A percentile compares a stretch with the other conserved stretches of the same genome.
These are phyloP conservation scores for Zymoseptoria ardabiliae DNA, from an alignment of 2,329 filamentous ascomycete species.

Conservation along the genomic window DNA sequence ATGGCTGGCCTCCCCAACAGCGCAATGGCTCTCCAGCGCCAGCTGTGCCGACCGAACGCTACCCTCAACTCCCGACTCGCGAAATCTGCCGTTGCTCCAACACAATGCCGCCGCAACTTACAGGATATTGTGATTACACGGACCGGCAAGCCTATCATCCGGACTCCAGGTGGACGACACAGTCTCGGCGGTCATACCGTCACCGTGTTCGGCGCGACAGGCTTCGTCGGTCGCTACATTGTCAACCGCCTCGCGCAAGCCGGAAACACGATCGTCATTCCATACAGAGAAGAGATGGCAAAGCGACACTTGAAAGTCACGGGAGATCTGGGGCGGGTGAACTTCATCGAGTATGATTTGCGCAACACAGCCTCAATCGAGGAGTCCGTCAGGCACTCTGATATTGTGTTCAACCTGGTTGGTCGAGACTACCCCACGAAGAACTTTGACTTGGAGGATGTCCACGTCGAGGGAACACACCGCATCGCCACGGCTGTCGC, in stretches of 20 bases:
- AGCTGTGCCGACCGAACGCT: constrained; percentile 26
- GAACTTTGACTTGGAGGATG: constrained; percentile 91
- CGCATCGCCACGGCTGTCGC: constrained; percentile 89
- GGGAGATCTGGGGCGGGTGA: constrained; percentile 85
- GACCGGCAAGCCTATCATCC: constrained; percentile 91
- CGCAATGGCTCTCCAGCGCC: constrained; percentile 29
- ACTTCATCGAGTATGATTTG: constrained; percentile 91
- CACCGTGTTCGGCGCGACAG: constrained; percentile 95
- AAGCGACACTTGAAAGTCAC: constrained; percentile 94
- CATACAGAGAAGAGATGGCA: constrained; percentile 93
- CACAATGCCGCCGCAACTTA: constrained; percentile 34
- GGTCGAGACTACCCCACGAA: constrained; percentile 95
- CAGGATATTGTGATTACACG: constrained; percentile 89
- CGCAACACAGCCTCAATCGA: constrained; percentile 93
- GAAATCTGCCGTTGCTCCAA: constrained; percentile 19
- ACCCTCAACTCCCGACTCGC: constrained; percentile 19
- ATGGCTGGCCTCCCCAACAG: constrained; percentile 27
- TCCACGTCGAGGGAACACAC: constrained; percentile 86
- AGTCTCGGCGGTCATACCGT: constrained; percentile 70
- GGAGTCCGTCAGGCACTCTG: constrained; percentile 91
- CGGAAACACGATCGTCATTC: constrained; percentile 89
- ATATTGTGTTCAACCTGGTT: constrained; percentile 94
- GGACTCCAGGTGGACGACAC: constrained; percentile 73
- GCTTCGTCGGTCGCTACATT: constrained; percentile 92
- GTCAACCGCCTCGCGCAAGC: constrained; percentile 88